Conservation (phyloP, 2,329 filamentous ascomycete species). For the Aspergillus sp. region DNA sequence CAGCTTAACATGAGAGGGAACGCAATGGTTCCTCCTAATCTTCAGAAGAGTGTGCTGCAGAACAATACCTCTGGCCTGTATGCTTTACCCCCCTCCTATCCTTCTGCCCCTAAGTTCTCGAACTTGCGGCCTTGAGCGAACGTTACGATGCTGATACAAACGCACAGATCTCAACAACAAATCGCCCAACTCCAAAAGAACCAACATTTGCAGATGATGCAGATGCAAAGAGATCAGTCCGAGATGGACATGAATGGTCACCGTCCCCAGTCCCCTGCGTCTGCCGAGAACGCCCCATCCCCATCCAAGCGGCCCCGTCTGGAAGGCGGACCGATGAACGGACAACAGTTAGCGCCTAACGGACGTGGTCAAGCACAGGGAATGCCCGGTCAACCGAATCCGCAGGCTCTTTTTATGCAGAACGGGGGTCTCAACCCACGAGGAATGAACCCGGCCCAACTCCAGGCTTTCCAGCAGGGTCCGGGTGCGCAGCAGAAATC, state of each 20-base stretch:
- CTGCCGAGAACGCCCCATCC: slow-evolving; percentile 83
- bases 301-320: slow-evolving; percentile 87
- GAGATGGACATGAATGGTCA: slow-evolving; percentile 81
- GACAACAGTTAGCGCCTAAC: slow-evolving; percentile 74
- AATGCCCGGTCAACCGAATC: slow-evolving; percentile 65
- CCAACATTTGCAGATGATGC: slow-evolving; percentile 58
- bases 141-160: slow-evolving; percentile 19
- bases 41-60: slow-evolving; percentile 73
- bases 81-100: slow-evolving; percentile 10
- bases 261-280: slow-evolving; percentile 76
- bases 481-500: slow-evolving; percentile 72
- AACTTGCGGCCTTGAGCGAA: background rate
- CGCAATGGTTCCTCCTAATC: slow-evolving; percentile 38
- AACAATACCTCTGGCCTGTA: slow-evolving; percentile 57
- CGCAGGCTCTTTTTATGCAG: slow-evolving; percentile 52
- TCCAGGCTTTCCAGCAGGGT: slow-evolving; percentile 56
- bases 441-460: slow-evolving; percentile 71
- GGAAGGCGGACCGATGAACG: slow-evolving; percentile 70
- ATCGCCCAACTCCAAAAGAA: slow-evolving; percentile 68
- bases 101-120: background rate
- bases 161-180: slow-evolving; percentile 57
- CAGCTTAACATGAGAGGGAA: slow-evolving; percentile 59
- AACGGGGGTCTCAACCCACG: slow-evolving; percentile 76
- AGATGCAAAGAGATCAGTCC: slow-evolving; percentile 85
- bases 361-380: slow-evolving; percentile 65